These are phyloP conservation scores for Amylocystis lapponica DNA, from an alignment of 768 basidiomycete genomes.

Conservation along the genomic window DNA sequence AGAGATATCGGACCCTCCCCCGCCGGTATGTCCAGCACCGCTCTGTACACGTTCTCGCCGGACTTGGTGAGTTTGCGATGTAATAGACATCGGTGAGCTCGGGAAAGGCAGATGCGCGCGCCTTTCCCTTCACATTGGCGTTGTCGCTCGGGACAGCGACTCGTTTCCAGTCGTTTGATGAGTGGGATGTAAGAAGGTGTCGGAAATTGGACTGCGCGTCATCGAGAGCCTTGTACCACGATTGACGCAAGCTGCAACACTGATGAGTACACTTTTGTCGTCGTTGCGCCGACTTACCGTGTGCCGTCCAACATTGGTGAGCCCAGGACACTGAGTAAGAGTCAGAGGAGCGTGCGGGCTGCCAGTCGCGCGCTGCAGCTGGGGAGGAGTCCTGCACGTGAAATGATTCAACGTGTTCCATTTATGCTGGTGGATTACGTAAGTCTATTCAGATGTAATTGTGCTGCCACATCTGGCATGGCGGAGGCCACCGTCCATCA, in stretches of 20 bases:
- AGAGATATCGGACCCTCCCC: constrained; percentile 54
- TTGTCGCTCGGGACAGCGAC: constrained; percentile 44
- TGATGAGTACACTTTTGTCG: not conserved
- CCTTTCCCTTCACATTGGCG: constrained; percentile 57
- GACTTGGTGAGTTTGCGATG: constrained; percentile 65
- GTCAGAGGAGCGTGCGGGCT: too few relatives aligned
- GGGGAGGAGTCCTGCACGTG: too few relatives aligned
- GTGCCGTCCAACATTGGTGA: constrained; percentile 54
- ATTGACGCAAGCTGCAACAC: constrained; percentile 67
- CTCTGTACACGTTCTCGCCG: constrained; percentile 76
- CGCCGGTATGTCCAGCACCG: constrained; percentile 71
- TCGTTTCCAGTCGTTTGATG: constrained; percentile 77
- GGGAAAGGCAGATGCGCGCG: constrained; percentile 43
- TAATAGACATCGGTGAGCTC: constrained; percentile 69
- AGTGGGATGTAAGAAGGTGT: constrained; percentile 65
- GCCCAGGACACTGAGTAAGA: constrained; percentile 26
- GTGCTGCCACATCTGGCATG: too few relatives aligned
- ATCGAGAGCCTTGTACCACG: constrained; percentile 74
- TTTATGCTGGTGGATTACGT: too few relatives aligned
- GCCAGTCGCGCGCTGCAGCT: too few relatives aligned
- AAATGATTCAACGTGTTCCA: too few relatives aligned
- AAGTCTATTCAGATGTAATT: too few relatives aligned
- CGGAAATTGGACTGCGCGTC: constrained; percentile 75
- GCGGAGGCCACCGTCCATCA: too few relatives aligned
- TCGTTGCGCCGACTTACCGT: constrained; percentile 30